Evolutionary conservation across 1,284 basidiomycete species (phyloP).

Genomic region (Inonotus obliquus): DNA sequence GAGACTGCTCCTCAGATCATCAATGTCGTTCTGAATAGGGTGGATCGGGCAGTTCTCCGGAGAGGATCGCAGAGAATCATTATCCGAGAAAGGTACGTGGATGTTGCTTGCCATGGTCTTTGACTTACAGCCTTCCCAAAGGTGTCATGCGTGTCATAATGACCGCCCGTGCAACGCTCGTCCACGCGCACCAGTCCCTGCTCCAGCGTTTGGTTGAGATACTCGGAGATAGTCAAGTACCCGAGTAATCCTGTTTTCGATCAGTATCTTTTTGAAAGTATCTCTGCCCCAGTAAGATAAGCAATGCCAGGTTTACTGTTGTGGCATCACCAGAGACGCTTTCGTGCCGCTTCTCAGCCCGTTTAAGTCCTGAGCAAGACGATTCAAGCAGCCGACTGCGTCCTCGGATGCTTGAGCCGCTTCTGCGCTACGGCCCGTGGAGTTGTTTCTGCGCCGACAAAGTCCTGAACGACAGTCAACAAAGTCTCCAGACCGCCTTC

Average conservation of each 20-base stretch:
- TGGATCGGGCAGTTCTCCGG: constrained; percentile 80
- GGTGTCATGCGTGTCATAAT: constrained; percentile 93
- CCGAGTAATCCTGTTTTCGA: constrained; percentile 97
- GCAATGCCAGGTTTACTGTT: constrained; percentile 66
- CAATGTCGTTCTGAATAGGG: constrained; percentile 74
- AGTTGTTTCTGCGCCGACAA: too few relatives aligned
- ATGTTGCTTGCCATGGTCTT: neutral
- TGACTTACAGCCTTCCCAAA: constrained; percentile 29
- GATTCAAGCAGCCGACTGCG: too few relatives aligned
- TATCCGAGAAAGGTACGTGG: constrained; percentile 89
- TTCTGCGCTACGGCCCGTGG: too few relatives aligned
- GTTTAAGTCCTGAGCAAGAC: too few relatives aligned
- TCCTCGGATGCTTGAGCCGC: too few relatives aligned
- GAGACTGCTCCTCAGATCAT: constrained; percentile 78
- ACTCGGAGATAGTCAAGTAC: constrained; percentile 85
- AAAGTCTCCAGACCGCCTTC: too few relatives aligned
- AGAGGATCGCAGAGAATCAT: constrained; percentile 97
- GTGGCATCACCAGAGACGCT: constrained; percentile 64
- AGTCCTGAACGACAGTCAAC: too few relatives aligned
- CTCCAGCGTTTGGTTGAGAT: constrained; percentile 78
- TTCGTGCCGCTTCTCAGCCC: too few relatives aligned
- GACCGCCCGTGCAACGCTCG: constrained; percentile 78
- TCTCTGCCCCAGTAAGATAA: constrained; percentile 86
- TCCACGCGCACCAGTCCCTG: constrained; percentile 61
- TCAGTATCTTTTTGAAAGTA: constrained; percentile 95